Evolutionary conservation across 371 early-diverging fungal genomes (phyloP), one percentile per base, ranked within the genome.

Genomic region (Mortierella sp.): DNA sequence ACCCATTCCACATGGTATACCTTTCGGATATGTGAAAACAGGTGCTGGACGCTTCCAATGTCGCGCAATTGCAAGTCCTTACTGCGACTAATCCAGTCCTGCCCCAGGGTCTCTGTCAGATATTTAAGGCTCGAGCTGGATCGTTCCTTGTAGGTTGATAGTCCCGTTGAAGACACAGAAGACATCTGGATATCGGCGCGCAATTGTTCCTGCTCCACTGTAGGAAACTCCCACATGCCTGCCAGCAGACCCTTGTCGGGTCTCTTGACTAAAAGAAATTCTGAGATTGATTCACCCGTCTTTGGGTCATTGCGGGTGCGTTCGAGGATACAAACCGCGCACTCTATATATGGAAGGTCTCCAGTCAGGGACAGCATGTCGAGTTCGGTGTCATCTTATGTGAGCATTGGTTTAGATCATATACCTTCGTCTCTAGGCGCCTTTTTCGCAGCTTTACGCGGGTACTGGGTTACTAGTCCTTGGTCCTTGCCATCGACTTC

Each of bases 141-240:
- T 39, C 84, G 70, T n/a, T 80, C 79, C 21, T 78, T 50, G 41
- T 87, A 85, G 0, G 71, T 79, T 2, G 82, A 81, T 15, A 62
- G 50, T 3, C 41, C 8, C 41, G 60, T 34, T 30, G 12, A n/a
- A n/a, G n/a, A n/a, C n/a, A n/a, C n/a, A n/a, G n/a, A n/a, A n/a
- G n/a, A n/a, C n/a, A n/a, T n/a, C n/a, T 23, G 43, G 42, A 59
- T 55, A 23, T 60, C 56, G n/a, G 28, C 37, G 14, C 50, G 62
- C 41, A 64, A 50, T 47, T 61, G 60, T 1, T 66, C 78, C 26
- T 86, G 78, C 50, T 86, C 87, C 4, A 85, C 67, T 6, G 80
- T 86, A 5, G 93, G 91, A 58, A 92, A 93, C 67, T 94, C 94
- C 94, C 94, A 94, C 46, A 94, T 83, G 4, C 89, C 89, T 23